Evolutionary conservation across 495 filamentous ascomycete species (phyloP).

Genomic region (Tuber brumale): DNA sequence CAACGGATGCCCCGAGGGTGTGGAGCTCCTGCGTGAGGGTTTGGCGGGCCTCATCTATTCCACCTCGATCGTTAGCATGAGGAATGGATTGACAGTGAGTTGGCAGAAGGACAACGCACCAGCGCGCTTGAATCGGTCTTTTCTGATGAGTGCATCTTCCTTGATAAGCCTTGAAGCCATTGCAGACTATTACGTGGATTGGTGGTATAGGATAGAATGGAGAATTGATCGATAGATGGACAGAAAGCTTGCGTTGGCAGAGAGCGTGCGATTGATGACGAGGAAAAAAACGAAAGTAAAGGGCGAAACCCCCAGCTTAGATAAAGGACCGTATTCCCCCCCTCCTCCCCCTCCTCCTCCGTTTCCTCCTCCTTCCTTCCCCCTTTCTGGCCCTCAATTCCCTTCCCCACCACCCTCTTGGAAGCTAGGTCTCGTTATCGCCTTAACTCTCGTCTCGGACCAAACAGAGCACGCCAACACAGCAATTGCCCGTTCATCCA

Average conservation of each 20-base stretch:
- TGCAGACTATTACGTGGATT: slow-evolving; percentile 33
- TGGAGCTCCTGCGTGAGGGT: slow-evolving; percentile 37
- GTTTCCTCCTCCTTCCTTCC: slow-evolving; percentile 16
- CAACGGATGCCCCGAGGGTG: slow-evolving; percentile 55
- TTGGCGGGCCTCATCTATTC: slow-evolving; percentile 38
- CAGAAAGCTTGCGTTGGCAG: slow-evolving; percentile 14
- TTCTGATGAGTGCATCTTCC: slow-evolving; percentile 39
- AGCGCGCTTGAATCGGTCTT: slow-evolving; percentile 42
- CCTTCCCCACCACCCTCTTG: slow-evolving; percentile 25
- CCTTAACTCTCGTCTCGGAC: slow-evolving; percentile 22
- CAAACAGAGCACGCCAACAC: slow-evolving; percentile 40
- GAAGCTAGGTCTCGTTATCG: slow-evolving; percentile 13
- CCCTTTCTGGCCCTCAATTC: slow-evolving; percentile 16
- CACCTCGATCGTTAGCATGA: slow-evolving; percentile 16
- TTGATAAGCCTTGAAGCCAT: slow-evolving; percentile 43
- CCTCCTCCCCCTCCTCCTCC: slow-evolving; percentile 15
- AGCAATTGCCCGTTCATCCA: slow-evolving; percentile 35
- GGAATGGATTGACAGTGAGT: neutral
- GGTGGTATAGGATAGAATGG: slow-evolving; percentile 8
- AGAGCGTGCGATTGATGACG: slow-evolving; percentile 28
- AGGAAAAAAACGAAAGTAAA: slow-evolving; percentile 19
- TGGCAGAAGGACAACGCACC: slow-evolving; percentile 26
- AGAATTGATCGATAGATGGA: slow-evolving; percentile 12
- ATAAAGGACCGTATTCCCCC: slow-evolving; percentile 24
- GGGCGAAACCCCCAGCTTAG: slow-evolving; percentile 31